A percentile compares a stretch with the other conserved stretches of the same genome.
Conservation (phyloP, 139 green algal species). For the Volvox africanus region DNA sequence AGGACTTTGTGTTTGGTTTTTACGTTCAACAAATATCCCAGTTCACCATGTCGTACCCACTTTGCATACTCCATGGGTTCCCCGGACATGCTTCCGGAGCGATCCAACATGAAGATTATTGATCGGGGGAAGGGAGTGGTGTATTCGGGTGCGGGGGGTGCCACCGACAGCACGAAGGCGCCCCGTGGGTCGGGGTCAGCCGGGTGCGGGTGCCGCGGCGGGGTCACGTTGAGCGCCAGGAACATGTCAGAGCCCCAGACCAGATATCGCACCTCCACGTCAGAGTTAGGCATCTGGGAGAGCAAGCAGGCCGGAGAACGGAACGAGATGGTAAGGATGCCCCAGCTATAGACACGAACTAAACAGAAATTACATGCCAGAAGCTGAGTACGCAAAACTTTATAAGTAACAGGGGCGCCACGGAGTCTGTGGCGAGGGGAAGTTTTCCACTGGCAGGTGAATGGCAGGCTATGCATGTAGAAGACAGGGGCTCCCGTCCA, state of each 20-base stretch:
- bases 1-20: too few relatives aligned
- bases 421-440: neutral
- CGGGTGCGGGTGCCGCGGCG: neutral
- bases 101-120: constrained; percentile 75
- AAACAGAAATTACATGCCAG: neutral
- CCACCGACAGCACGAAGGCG: constrained; percentile 57
- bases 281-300: constrained; percentile 35
- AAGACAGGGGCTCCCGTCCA: too few relatives aligned
- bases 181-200: constrained; percentile 53
- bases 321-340: neutral
- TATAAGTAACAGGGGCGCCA: neutral
- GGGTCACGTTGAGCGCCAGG: constrained; percentile 60
- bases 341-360: neutral
- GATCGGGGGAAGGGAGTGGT: constrained; percentile 59
- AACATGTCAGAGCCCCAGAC: constrained; percentile 66
- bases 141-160: constrained; percentile 57
- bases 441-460: too few relatives aligned
- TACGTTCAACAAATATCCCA: too few relatives aligned
- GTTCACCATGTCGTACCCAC: neutral
- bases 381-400: neutral
- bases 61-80: constrained; percentile 66
- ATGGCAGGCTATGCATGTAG: too few relatives aligned
- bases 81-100: constrained; percentile 64
- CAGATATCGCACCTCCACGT: constrained; percentile 21
- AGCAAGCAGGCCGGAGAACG: neutral